Evolutionary conservation across 352 stramenopile species (phyloP).

Genomic region (Phytophthora idaei): DNA sequence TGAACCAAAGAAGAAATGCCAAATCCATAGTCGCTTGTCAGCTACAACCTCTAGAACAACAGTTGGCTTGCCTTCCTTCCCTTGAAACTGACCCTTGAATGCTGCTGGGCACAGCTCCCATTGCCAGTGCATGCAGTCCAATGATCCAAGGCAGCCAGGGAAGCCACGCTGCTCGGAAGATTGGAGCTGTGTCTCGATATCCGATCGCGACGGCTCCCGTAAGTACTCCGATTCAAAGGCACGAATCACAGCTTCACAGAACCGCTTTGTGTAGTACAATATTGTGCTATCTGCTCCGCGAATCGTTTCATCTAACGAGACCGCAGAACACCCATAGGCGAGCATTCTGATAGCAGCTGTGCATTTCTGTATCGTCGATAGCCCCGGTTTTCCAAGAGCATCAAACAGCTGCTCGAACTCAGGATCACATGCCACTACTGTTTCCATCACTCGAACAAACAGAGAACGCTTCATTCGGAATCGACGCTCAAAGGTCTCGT

Average conservation of each 20-base stretch:
- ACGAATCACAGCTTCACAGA: not conserved
- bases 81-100: no score
- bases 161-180: not conserved
- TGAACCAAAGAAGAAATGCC: not conserved
- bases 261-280: not conserved
- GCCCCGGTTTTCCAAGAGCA: not conserved
- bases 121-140: conserved; percentile 1
- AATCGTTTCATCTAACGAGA: not conserved
- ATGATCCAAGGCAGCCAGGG: not conserved
- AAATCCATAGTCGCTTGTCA: not conserved
- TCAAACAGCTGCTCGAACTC: not conserved
- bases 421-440: not conserved
- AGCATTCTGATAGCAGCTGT: not conserved
- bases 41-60: not conserved
- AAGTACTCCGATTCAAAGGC: not conserved
- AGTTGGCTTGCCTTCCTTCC: not conserved
- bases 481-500: not conserved
- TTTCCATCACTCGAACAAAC: not conserved
- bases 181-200: not conserved
- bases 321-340: not conserved
- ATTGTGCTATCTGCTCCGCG: not conserved
- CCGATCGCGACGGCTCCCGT: not conserved
- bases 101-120: conserved; percentile 1
- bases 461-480: not conserved
- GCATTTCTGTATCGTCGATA: not conserved